Conservation (phyloP, 345 rosid species). For the Citrus maxima region DNA sequence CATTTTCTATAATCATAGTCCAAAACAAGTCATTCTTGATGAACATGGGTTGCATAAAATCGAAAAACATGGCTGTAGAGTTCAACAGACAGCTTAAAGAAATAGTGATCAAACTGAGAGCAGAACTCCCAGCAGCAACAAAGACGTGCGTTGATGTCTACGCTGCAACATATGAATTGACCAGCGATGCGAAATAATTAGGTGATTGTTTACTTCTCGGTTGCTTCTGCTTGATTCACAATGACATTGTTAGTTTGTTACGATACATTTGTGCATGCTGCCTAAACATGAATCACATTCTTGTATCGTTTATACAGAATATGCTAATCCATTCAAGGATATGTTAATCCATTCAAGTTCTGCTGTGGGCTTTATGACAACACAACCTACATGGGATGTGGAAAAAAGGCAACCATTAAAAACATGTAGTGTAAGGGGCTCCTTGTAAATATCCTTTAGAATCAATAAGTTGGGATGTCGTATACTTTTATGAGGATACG, state of each 20-base stretch:
- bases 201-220: conserved; percentile 30
- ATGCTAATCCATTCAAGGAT: conserved; percentile 44
- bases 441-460: conserved; percentile 46
- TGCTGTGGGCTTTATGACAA: conserved; percentile 59
- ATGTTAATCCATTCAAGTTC: conserved; percentile 44
- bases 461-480: conserved; percentile 54
- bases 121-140: conserved; percentile 59
- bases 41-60: conserved; percentile 70
- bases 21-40: conserved; percentile 53
- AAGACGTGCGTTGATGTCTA: conserved; percentile 73
- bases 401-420: conserved; percentile 36
- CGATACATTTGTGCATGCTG: neutral
- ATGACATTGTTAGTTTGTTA: neutral
- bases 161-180: conserved; percentile 67
- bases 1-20: conserved; percentile 13
- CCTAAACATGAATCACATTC: neutral
- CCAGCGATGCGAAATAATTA: conserved; percentile 47
- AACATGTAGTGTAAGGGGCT: conserved; percentile 35
- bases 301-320: conserved; percentile 27
- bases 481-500: conserved; percentile 52
- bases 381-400: conserved; percentile 51
- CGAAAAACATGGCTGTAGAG: conserved; percentile 67
- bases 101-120: conserved; percentile 45
- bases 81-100: conserved; percentile 69
- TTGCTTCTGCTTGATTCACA: neutral